These are phyloP conservation scores for Debaryomyces subglobosus DNA, from an alignment of 1,139 yeast species.

Conservation along the genomic window DNA sequence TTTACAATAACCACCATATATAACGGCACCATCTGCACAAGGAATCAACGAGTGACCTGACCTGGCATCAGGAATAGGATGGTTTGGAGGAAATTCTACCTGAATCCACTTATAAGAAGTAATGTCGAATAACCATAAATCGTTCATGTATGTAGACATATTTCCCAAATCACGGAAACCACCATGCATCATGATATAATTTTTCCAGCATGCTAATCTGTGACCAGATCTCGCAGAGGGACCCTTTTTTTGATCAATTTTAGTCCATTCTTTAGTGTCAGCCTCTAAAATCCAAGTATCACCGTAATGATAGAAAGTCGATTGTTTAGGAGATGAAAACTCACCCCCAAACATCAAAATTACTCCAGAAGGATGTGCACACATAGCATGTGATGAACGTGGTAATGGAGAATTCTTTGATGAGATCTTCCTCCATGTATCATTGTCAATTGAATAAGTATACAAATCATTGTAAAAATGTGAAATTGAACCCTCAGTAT, in stretches of 20 bases:
- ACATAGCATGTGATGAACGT: constrained; percentile 91
- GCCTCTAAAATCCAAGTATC: constrained; percentile 94
- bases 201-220: constrained; percentile 89
- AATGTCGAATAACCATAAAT: constrained; percentile 91
- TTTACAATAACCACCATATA: constrained; percentile 94
- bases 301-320: constrained; percentile 93
- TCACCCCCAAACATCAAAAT: constrained; percentile 93
- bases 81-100: constrained; percentile 82
- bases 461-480: constrained; percentile 81
- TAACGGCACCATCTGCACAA: constrained; percentile 77
- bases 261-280: constrained; percentile 85
- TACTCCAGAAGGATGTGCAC: constrained; percentile 89
- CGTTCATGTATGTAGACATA: constrained; percentile 80
- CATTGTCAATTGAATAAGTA: constrained; percentile 74
- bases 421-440: constrained; percentile 76
- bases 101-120: constrained; percentile 90
- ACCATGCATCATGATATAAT: constrained; percentile 81
- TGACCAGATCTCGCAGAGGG: constrained; percentile 94
- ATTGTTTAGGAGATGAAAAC: constrained; percentile 93
- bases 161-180: constrained; percentile 92
- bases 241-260: constrained; percentile 67
- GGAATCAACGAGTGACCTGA: constrained; percentile 92
- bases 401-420: constrained; percentile 92
- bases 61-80: constrained; percentile 84
- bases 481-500: constrained; percentile 57